Base-by-base conservation (phyloP, 1,284 basidiomycete genomes). In the Boletus sp. region DNA sequence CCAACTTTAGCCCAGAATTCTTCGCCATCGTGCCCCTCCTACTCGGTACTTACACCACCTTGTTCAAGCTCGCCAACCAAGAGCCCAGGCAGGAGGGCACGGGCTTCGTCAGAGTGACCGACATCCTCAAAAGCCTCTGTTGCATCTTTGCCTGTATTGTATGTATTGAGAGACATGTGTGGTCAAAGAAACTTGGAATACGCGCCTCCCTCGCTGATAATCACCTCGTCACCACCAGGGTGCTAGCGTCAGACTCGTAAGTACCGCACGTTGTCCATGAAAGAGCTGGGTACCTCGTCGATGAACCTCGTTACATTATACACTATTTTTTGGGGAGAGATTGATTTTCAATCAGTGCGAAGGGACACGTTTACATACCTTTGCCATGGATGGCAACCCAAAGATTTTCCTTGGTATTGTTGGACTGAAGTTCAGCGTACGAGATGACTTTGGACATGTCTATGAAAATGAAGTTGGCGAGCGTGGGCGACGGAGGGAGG, bases 71-170 rank as follows among this genome's bases (percentile, higher is more conserved):
- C 80, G 43, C 91, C 92, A 43, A 94, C 73, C 45, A 80, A 69
- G 82, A 94, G 77, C 60, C 71, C 80, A 52, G 81, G 79, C 49
- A 99, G 78, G 54, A 96, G 80, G n/a, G 77, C 84, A 51, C 95
- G 85, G 14, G 95, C 96, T 71, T 99, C 96, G 64, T 99, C 96
- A 14, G 94, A 98, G 80, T 99, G 95, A 37, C 96, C 95, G 41
- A 99, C 94, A 69, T 99, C 96, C 74, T 99, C 96, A 64, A 99
- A 99, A 10, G 95, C 93, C 68, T 99, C 96, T 36, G 95, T 96
- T 23, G 93, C 94, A 69, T 99, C 94, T 66, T 88, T 85, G 60
- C 87, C 88, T 90, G 61, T 17, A 55, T 52, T 46, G 25, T 41
- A 44, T 26, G 19, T 47, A 27, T 41, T 47, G 34, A 44, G 44